A percentile compares a stretch with the other conserved stretches of the same genome.
Evolutionary conservation across 805 yeast species (phyloP).

Genomic region (Dipodascopsis tothii): DNA sequence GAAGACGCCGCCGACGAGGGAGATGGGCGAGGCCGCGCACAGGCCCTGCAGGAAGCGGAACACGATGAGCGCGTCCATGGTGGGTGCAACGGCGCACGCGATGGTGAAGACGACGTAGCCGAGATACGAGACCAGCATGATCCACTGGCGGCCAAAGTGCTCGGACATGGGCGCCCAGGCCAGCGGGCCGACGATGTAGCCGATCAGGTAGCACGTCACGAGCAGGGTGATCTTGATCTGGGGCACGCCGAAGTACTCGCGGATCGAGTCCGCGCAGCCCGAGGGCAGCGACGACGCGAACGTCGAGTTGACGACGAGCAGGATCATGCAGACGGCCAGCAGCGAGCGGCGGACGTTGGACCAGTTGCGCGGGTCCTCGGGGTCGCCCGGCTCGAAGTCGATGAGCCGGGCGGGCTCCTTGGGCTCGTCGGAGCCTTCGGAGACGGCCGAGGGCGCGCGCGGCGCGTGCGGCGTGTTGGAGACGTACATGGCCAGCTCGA

Average conservation of each 20-base stretch:
- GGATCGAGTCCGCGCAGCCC: neutral
- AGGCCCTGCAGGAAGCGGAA: slow-evolving; percentile 47
- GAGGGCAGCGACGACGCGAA: neutral
- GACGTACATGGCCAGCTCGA: no score
- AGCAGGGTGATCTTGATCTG: neutral
- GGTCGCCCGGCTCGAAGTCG: slow-evolving; percentile 18
- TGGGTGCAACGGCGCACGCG: slow-evolving; percentile 56
- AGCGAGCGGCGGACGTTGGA: slow-evolving; percentile 1
- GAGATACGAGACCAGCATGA: slow-evolving; percentile 64
- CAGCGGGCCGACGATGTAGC: slow-evolving; percentile 6
- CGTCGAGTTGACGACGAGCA: neutral
- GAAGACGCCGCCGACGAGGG: slow-evolving; percentile 60
- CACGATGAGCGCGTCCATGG: slow-evolving; percentile 12
- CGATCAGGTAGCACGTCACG: neutral
- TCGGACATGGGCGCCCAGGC: slow-evolving; percentile 9
- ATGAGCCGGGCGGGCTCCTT: no score
- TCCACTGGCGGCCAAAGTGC: slow-evolving; percentile 31
- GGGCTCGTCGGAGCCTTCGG: no score
- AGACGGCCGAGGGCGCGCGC: no score
- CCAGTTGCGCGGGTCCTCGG: slow-evolving; percentile 13
- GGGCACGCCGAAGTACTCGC: neutral
- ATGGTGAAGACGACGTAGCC: slow-evolving; percentile 71
- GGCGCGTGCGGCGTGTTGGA: no score
- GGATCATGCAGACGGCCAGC: neutral
- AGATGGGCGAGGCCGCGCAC: slow-evolving; percentile 57